phyloP scores from a whole-genome alignment of 2,329 filamentous ascomycete genomes.

The Fusarium clavum region DNA sequence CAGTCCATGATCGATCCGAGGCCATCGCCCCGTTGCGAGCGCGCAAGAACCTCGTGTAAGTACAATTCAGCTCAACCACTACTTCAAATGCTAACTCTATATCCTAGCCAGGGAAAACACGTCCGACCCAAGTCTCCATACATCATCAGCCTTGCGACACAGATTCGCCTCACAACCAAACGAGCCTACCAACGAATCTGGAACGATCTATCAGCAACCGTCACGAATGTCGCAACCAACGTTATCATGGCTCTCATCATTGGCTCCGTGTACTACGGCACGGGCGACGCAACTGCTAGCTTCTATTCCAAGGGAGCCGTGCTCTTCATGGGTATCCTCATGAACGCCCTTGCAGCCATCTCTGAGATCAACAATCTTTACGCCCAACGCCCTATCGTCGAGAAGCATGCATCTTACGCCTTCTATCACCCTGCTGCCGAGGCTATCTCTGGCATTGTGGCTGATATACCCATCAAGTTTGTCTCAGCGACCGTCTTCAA shows the following conservation, averaged over 20 bases:
- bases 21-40: conserved; percentile 57
- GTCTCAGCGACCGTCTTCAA: conserved; percentile 63
- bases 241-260: conserved; percentile 70
- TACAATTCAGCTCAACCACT: accelerated
- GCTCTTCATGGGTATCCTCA: conserved; percentile 69
- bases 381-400: conserved; percentile 60
- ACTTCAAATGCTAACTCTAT: background rate
- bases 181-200: conserved; percentile 64
- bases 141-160: conserved; percentile 66
- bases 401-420: conserved; percentile 61
- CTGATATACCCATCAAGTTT: conserved; percentile 70
- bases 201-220: conserved; percentile 62
- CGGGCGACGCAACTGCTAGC: conserved; percentile 60
- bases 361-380: conserved; percentile 63
- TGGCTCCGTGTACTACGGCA: conserved; percentile 69
- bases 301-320: conserved; percentile 67
- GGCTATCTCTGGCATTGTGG: conserved; percentile 64
- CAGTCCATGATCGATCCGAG: conserved; percentile 54
- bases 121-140: conserved; percentile 67
- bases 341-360: conserved; percentile 69
- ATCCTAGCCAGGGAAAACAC: conserved; percentile 61
- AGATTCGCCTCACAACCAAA: conserved; percentile 63
- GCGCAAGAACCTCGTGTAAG: conserved; percentile 56
- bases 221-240: conserved; percentile 60
- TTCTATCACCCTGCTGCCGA: conserved; percentile 66